Percentiles rank a stretch among this genome's conserved stretches.
Conservation (phyloP, 805 yeast genomes). For the Spathaspora girioi region DNA sequence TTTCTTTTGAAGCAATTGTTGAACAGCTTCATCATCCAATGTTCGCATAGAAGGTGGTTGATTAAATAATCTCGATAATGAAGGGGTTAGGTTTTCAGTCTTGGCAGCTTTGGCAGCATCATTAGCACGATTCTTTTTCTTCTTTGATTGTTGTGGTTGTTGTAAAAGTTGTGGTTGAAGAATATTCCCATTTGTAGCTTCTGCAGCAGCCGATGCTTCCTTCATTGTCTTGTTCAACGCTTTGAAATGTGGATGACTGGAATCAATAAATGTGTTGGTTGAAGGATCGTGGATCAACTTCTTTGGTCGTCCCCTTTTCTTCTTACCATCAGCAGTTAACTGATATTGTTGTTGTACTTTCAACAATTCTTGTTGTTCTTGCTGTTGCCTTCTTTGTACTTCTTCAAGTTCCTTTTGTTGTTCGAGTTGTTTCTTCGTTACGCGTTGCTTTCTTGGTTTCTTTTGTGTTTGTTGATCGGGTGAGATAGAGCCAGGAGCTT, state of each 20-base stretch:
- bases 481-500: constrained; percentile 1
- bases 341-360: constrained; percentile 4
- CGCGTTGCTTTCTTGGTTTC: constrained; percentile 9
- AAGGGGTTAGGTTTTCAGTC: constrained; percentile 6
- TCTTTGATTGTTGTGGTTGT: constrained; percentile 2
- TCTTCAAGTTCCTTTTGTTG: constrained; percentile 14
- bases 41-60: constrained; percentile 27
- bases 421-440: constrained; percentile 9
- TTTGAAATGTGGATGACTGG: constrained; percentile 39
- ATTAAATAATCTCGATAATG: constrained; percentile 18
- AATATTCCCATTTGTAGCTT: neutral
- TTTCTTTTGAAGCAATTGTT: constrained; percentile 34
- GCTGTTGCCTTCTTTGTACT: constrained; percentile 10
- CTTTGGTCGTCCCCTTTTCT: constrained; percentile 41
- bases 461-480: constrained; percentile 5
- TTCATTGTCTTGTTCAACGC: constrained; percentile 27
- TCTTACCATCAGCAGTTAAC: constrained; percentile 19
- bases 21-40: constrained; percentile 29
- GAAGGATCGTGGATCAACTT: constrained; percentile 39
- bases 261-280: constrained; percentile 38
- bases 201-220: constrained; percentile 4
- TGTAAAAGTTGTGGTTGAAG: neutral
- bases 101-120: neutral
- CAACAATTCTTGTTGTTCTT: constrained; percentile 2
- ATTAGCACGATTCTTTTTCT: neutral